These are phyloP conservation scores for Exophiala sp. DNA, from an alignment of 2,329 filamentous ascomycete species.

Conservation along the genomic window DNA sequence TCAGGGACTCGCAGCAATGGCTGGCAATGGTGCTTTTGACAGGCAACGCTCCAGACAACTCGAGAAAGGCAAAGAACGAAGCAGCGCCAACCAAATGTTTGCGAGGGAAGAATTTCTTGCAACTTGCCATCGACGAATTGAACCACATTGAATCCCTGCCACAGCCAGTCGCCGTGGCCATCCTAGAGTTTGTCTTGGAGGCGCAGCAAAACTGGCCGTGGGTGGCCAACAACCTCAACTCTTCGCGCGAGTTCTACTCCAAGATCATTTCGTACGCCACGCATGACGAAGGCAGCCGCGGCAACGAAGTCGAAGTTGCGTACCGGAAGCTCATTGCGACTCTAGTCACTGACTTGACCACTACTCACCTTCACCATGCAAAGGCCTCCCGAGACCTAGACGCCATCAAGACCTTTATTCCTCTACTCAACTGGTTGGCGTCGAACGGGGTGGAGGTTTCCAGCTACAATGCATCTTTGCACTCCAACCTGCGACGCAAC, in stretches of 20 bases:
- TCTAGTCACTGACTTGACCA: conserved; percentile 77
- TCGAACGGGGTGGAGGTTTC: conserved; percentile 72
- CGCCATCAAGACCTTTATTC: conserved; percentile 65
- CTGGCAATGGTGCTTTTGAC: conserved; percentile 90
- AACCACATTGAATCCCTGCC: conserved; percentile 59
- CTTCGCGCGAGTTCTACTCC: conserved; percentile 66
- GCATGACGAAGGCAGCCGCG: conserved; percentile 51
- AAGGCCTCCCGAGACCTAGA: conserved; percentile 65
- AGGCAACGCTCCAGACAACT: conserved; percentile 68
- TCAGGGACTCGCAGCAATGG: conserved; percentile 90
- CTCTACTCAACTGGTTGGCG: conserved; percentile 71
- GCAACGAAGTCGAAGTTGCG: conserved; percentile 43
- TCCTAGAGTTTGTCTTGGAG: conserved; percentile 79
- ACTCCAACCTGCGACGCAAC: conserved; percentile 78
- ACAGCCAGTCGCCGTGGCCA: conserved; percentile 61
- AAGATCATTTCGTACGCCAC: conserved; percentile 65
- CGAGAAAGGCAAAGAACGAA: conserved; percentile 54
- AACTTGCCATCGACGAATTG: conserved; percentile 65
- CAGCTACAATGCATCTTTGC: conserved; percentile 80
- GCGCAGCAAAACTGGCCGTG: conserved; percentile 95
- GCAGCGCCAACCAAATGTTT: conserved; percentile 36
- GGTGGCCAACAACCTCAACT: conserved; percentile 74
- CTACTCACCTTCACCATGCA: conserved; percentile 82
- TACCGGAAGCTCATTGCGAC: conserved; percentile 68
- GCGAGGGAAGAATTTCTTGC: conserved; percentile 62